Conservation (phyloP, 169 alveolate species). For the Perkinsus marinus region DNA sequence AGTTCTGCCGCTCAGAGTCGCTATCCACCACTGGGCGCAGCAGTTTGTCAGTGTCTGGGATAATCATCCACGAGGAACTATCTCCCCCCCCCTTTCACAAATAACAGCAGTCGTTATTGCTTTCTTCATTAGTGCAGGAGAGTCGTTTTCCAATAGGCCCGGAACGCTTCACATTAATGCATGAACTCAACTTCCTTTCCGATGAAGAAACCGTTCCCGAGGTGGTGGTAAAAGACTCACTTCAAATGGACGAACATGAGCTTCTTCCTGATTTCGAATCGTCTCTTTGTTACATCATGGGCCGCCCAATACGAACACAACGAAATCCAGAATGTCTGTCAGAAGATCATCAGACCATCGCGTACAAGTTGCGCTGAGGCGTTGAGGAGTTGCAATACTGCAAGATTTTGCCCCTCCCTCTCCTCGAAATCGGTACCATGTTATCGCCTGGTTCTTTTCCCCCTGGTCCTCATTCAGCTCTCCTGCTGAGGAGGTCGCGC, state of each 20-base stretch:
- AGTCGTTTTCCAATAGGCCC: too few species aligned
- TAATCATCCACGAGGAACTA: slow-evolving; percentile 52
- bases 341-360: slow-evolving; percentile 35
- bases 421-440: too few species aligned
- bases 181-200: slow-evolving; percentile 26
- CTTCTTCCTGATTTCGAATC: slow-evolving; percentile 46
- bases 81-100: slow-evolving; percentile 14
- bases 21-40: too few species aligned
- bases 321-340: slow-evolving; percentile 61
- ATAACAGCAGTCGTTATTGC: slow-evolving; percentile 4
- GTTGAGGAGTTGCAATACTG: too few species aligned
- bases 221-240: slow-evolving; percentile 1
- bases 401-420: too few species aligned
- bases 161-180: not conserved
- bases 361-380: slow-evolving; percentile 17
- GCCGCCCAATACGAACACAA: slow-evolving; percentile 48
- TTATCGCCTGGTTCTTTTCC: too few species aligned
- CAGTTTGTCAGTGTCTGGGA: too few species aligned
- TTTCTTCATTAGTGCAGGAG: slow-evolving; percentile 24
- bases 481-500: too few species aligned
- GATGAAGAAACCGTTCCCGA: slow-evolving; percentile 5
- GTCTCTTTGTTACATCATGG: slow-evolving; percentile 56
- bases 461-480: too few species aligned
- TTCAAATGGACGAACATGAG: slow-evolving; percentile 39
- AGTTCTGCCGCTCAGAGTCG: too few species aligned